Evolutionary conservation across 306 rosid genomes (phyloP), one percentile per base, ranked within the genome.

Genomic region (Fragaria iinumae): DNA sequence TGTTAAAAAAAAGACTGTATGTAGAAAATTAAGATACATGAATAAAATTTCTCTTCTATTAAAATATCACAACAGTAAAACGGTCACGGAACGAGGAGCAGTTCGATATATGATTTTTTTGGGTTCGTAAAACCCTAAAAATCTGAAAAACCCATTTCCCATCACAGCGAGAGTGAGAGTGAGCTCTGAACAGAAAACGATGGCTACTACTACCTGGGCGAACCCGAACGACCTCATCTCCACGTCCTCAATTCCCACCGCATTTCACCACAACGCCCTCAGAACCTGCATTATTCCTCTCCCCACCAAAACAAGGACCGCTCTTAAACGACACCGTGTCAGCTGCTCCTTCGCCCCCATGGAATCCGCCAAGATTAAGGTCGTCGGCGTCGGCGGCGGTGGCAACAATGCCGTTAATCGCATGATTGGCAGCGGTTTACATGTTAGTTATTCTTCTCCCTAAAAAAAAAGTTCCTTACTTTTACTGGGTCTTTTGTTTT

Each of bases 361-460:
- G 47, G 97, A 93, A 59, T 82, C 88, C 17, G 98, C 99, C 64
- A 95, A 81, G 83, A 95, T 95, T 82, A 95, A 95, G 89, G 98
- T 93, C 23, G 88, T 93, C 10, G 98, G 98, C 4, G 91, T 93
- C 56, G 98, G 98, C 29, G 97, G 98, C 0, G 98, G 98, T 32
- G 98, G 98, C 36, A 93, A 90, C 88, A 91, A 93, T 85, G 97
- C 97, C 29, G 93, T 93, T 45, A 93, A 93, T 79, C 97, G 98
- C 83, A 93, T 93, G 98, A 91, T 93, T 84, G 93, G 93, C 73
- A 90, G 94, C 76, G 97, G 96, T 69, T 86, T 91, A 71, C 89
- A 88, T 67, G 98, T 91, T 55, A 72, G 91, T 66, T 71, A 90
- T 39, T 73, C 10, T 12, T 6, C 60, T 67, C 44, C 44, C 44